These are phyloP conservation scores for Acidiella bohemica DNA, from an alignment of 495 filamentous ascomycete genomes.

Conservation along the genomic window DNA sequence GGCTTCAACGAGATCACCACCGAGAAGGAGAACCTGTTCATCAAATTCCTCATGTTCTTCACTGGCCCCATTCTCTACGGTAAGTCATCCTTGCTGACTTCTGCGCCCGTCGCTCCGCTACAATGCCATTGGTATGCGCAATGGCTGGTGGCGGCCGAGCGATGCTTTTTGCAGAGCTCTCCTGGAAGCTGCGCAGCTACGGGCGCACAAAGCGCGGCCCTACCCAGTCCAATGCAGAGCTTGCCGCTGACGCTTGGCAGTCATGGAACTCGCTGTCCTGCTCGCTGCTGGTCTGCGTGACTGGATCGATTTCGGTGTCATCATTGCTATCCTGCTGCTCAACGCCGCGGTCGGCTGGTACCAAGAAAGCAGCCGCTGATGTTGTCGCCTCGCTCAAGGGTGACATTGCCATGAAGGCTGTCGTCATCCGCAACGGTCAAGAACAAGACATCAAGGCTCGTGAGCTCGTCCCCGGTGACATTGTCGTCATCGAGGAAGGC, in stretches of 20 bases:
- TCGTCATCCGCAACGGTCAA: slow-evolving; percentile 55
- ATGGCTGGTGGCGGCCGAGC: slow-evolving; percentile 7
- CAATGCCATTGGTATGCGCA: slow-evolving; percentile 15
- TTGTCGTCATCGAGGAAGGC: slow-evolving; percentile 68
- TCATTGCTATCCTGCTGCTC: slow-evolving; percentile 63
- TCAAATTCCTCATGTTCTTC: slow-evolving; percentile 69
- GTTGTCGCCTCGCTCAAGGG: slow-evolving; percentile 69
- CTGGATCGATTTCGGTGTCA: slow-evolving; percentile 76
- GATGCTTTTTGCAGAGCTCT: slow-evolving; percentile 14
- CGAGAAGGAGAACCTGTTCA: slow-evolving; percentile 65
- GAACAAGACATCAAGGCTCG: slow-evolving; percentile 63
- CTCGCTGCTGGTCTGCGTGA: slow-evolving; percentile 67
- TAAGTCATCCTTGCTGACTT: slow-evolving; percentile 32
- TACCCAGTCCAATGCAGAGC: no score
- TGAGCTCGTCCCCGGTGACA: slow-evolving; percentile 70
- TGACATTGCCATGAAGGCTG: slow-evolving; percentile 69
- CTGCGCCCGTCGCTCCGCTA: slow-evolving; percentile 2
- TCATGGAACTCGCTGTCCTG: slow-evolving; percentile 74
- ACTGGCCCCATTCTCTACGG: slow-evolving; percentile 74
- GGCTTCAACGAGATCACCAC: slow-evolving; percentile 65
- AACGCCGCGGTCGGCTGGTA: slow-evolving; percentile 80
- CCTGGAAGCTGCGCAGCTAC: slow-evolving; percentile 15
- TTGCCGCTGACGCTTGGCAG: slow-evolving; percentile 39
- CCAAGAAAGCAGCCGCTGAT: slow-evolving; percentile 77
- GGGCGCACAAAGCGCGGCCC: slow-evolving; percentile 17